Base-by-base conservation (phyloP, 164 flowering plant species). In the Macadamia integrifolia region DNA sequence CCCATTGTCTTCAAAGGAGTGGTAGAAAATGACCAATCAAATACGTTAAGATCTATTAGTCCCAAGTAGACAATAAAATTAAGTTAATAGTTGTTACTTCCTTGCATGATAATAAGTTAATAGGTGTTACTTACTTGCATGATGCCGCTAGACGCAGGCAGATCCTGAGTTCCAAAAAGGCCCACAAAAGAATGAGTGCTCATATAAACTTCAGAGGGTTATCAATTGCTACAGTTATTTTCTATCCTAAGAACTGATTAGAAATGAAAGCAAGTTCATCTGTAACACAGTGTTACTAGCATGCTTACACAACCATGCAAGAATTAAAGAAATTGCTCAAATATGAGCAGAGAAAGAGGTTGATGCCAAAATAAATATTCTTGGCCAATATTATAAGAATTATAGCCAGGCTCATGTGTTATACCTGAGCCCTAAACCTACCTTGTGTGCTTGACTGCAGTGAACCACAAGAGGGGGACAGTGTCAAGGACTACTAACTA, bases 91-190 rank as follows among this genome's bases (percentile, higher is more conserved):
- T 57, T 74, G 91, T 79, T 84, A 93, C 23, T 23, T 23, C 23
- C 23, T 23, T 23, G 23, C 23, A 23, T 23, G 23, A 23, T 23
- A 23, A 23, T 14, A 69, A 65, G n/a, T 48, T 59, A 46, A 46
- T 46, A 46, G 44, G 58, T 74, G 91, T 79, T 84, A 93, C 23
- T 23, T 23, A 23, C 98, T 82, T 93, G 98, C 98, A 93, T 93
- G 63, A 91, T 86, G 55, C 98, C 98, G 76, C 98, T 93, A 67
- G 97, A 89, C 68, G 78, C 87, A 56, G 98, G 98, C 73, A 93
- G 75, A 76, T 93, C 98, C 98, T 92, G 86, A 64, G 79, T 42
- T 60, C 15, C 32, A 66, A 53, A 56, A 65, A 66, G 46, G 66
- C n/a, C 3, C 13, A 57, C 44, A 17, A 49, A 17, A 17, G 15